Base-by-base conservation (phyloP, 768 basidiomycete genomes). In the Tubosaeta sp. region DNA sequence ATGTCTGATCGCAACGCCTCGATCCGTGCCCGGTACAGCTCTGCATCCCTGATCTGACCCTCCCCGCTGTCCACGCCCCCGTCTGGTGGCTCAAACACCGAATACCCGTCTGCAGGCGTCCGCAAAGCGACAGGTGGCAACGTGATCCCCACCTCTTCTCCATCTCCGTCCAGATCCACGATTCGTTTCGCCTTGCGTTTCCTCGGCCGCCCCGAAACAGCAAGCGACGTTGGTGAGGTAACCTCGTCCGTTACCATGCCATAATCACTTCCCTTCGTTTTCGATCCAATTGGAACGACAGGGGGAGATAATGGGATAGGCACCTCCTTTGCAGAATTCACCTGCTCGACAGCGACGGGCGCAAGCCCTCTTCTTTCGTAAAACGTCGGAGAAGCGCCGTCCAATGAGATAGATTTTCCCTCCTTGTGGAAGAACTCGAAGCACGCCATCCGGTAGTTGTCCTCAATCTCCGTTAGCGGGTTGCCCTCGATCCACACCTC, bases 401-500 rank as follows among this genome's bases (percentile, higher is more conserved):
- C 94, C 33, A 97, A 68, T n/a, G 73, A 69, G 22, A 95, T 77
- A 9, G 71, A 72, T 70, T 85, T 90, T n/a, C 85, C 84, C 71
- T 97, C 95, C 60, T 83, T 83, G 71, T 78, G 83, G 66, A 97
- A 97, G 62, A 81, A 80, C 52, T 86, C 82, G 63, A 95, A 95
- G 66, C 93, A 89, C 22, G 81, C 75, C 32, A 88, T 66, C 16
- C 94, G 79, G 67, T 89, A 91, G 37, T 78, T 79, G 50, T 88
- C 77, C 55, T 80, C 88, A 35, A 78, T 70, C 54, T 88, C 84
- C 37, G 77, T 74, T 58, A 97, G 80, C 1, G 89, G 88, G 63
- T 99, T 97, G 5, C 88, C 89, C 48, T 86, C 82, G 19, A 94
- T 73, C 84, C 85, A 95, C 3, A 97, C 76, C 62, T 93, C 86